phyloP scores from a whole-genome alignment of 164 flowering plant species.

The Dillenia suffruticosa region DNA sequence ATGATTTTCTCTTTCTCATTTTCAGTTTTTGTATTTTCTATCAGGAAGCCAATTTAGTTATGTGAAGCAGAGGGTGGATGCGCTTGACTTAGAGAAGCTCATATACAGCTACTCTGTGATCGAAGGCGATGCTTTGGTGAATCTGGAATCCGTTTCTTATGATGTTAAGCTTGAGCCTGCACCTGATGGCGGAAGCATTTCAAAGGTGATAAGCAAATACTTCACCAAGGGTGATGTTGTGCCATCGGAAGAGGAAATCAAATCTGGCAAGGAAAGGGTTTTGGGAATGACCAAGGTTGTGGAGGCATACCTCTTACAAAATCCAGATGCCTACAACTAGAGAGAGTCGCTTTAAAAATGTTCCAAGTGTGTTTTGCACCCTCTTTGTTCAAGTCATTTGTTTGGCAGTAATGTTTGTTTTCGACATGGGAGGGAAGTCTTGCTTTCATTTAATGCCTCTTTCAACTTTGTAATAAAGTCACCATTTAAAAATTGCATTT shows the following conservation, averaged over 20 bases:
- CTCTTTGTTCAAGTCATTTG: too few species aligned
- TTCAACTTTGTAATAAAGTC: too few species aligned
- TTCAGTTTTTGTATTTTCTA: too few species aligned
- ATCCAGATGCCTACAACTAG: slow-evolving; percentile 10
- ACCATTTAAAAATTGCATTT: too few species aligned
- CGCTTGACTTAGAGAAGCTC: background rate
- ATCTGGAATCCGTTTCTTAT: background rate
- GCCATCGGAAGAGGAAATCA: slow-evolving; percentile 15
- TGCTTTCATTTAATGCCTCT: too few species aligned
- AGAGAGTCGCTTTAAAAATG: background rate
- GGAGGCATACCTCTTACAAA: slow-evolving; percentile 23
- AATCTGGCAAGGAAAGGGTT: slow-evolving; percentile 13
- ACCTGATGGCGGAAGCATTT: slow-evolving; percentile 6
- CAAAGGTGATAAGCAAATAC: slow-evolving; percentile 8
- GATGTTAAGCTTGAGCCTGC: slow-evolving; percentile 4
- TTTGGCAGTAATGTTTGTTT: too few species aligned
- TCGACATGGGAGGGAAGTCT: too few species aligned
- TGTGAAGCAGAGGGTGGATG: too few species aligned
- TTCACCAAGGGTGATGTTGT: slow-evolving; percentile 4
- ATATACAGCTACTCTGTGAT: background rate
- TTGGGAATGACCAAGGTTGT: slow-evolving; percentile 19
- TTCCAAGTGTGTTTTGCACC: too few species aligned
- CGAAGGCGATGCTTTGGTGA: slow-evolving; percentile 1
- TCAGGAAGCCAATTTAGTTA: too few species aligned
- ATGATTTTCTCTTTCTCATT: too few species aligned